Percentiles rank a stretch among this genome's conserved stretches.
Conservation (phyloP, 805 yeast genomes). For the Hanseniaspora thailandica region DNA sequence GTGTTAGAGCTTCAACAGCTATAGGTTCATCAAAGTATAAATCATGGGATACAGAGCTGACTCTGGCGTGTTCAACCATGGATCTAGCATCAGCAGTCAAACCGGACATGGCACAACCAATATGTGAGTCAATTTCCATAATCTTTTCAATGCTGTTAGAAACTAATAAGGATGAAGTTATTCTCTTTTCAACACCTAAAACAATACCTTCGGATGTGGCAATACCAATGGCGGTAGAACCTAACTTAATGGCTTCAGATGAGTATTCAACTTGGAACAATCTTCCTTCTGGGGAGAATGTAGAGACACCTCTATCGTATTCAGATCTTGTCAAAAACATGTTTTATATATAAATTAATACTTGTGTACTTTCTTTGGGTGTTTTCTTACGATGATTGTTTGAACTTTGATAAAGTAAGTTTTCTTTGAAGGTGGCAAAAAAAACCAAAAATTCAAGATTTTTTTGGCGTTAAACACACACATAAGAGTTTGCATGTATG, state of each 20-base stretch:
- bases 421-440: not conserved
- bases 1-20: slow-evolving; percentile 86
- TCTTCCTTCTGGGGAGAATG: slow-evolving; percentile 98
- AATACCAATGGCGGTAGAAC: slow-evolving; percentile 93
- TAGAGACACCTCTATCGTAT: slow-evolving; percentile 96
- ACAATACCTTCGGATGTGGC: slow-evolving; percentile 92
- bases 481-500: not conserved
- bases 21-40: slow-evolving; percentile 86
- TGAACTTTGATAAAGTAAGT: not conserved
- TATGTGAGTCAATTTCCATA: slow-evolving; percentile 83
- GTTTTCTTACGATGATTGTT: too few relatives aligned
- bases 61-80: slow-evolving; percentile 97
- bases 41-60: slow-evolving; percentile 73
- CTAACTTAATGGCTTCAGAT: slow-evolving; percentile 82
- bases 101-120: slow-evolving; percentile 98
- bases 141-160: slow-evolving; percentile 90
- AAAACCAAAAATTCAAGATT: not conserved
- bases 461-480: not conserved
- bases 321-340: slow-evolving; percentile 98
- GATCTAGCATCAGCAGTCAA: slow-evolving; percentile 97
- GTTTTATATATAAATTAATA: not conserved
- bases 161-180: slow-evolving; percentile 82
- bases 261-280: slow-evolving; percentile 96
- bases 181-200: slow-evolving; percentile 93
- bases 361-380: not conserved